Percentiles rank a stretch among this genome's conserved stretches.
Evolutionary conservation across 345 rosid genomes (phyloP).

Genomic region (Linum tenue): DNA sequence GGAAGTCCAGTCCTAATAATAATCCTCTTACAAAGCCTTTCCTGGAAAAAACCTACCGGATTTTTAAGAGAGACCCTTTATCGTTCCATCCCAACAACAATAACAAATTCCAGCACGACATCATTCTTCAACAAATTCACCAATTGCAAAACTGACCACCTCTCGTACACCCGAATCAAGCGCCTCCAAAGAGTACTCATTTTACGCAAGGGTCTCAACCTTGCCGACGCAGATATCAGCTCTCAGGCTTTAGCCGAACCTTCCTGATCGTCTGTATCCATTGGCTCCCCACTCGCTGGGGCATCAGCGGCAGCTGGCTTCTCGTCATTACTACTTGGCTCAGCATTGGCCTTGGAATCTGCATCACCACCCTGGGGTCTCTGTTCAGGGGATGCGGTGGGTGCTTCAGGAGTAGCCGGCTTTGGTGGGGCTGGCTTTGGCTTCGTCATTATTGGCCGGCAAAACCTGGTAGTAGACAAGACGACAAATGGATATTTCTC

Average conservation of each 20-base stretch:
- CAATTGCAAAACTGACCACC: no score
- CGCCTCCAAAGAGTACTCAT: no score
- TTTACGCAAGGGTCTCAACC: no score
- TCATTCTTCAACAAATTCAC: no score
- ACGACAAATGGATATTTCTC: background rate
- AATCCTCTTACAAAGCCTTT: no score
- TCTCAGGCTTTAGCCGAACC: background rate
- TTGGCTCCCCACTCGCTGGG: conserved; percentile 46
- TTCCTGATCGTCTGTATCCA: conserved; percentile 52
- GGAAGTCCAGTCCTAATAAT: no score
- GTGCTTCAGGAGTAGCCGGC: conserved; percentile 51
- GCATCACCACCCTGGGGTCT: conserved; percentile 25
- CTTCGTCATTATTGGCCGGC: conserved; percentile 87
- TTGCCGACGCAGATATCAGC: no score
- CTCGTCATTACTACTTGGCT: conserved; percentile 4
- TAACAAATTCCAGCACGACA: no score
- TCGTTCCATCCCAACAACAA: no score
- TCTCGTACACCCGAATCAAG: no score
- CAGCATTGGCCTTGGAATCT: conserved; percentile 6
- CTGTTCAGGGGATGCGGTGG: conserved; percentile 44
- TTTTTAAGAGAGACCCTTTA: no score
- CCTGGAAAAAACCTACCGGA: no score
- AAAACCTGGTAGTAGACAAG: conserved; percentile 33
- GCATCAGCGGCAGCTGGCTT: conserved; percentile 24
- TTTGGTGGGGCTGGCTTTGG: conserved; percentile 61